Percentiles rank a stretch among this genome's conserved stretches.
These are phyloP conservation scores for Colletotrichum theobromicola DNA, from an alignment of 2,329 filamentous ascomycete species.

Conservation along the genomic window DNA sequence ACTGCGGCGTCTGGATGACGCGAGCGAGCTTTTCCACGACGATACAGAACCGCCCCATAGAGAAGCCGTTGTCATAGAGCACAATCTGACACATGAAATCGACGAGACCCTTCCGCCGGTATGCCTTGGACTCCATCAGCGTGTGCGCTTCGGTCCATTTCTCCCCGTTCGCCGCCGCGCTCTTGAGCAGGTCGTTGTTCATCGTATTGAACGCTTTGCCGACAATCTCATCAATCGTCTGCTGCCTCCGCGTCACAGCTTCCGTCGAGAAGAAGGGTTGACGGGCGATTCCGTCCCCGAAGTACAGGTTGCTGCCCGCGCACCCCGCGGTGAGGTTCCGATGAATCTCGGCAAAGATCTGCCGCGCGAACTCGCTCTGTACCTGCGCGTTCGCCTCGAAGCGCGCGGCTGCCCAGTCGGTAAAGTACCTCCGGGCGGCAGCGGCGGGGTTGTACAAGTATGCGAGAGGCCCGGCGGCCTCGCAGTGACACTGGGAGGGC, in stretches of 20 bases:
- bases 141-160: slow-evolving; percentile 4
- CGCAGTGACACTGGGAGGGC: slow-evolving; percentile 9
- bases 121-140: not conserved
- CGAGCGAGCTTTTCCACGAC: not conserved
- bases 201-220: not conserved
- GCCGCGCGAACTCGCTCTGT: not conserved
- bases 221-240: not conserved
- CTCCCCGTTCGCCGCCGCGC: not conserved
- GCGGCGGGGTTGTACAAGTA: slow-evolving; percentile 21
- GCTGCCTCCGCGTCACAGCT: not conserved
- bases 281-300: slow-evolving; percentile 1
- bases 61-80: slow-evolving; percentile 11
- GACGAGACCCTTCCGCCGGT: not conserved
- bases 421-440: slow-evolving; percentile 6
- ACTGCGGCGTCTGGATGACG: not conserved
- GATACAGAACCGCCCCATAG: not conserved
- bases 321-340: not conserved
- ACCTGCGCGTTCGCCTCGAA: not conserved
- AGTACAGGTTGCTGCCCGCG: not conserved
- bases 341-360: not conserved
- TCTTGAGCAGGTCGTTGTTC: not conserved
- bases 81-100: slow-evolving; percentile 3
- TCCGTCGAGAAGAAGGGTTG: slow-evolving; percentile 7
- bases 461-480: slow-evolving; percentile 4
- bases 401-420: not conserved